Evolutionary conservation across 2,329 filamentous ascomycete genomes (phyloP), one percentile per base, ranked within the genome.

Genomic region (Stagonosporopsis rhizophila): DNA sequence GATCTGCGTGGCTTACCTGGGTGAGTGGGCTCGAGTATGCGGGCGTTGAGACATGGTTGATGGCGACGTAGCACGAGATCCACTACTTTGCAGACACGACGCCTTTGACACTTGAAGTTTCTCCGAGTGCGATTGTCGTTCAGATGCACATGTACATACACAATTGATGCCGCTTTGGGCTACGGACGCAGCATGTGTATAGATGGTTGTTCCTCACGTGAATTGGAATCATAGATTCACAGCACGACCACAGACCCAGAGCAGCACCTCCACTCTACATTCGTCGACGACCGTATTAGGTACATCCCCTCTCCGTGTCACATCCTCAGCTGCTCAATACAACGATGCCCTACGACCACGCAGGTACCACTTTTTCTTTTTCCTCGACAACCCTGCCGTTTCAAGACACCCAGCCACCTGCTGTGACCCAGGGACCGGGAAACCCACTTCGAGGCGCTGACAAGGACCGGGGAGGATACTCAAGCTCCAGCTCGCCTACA

Each of bases 371-470:
- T 28, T 40, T 55, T 55, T 40, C 17, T 30, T 30, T 53, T 37
- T 25, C 46, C 40, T 17, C 38, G 8, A 34, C 17, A 8, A 32
- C 44, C 50, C 44, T 47, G 28, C 8, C 9, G 49, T 53, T 53
- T 42, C 50, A 42, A 15, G 12, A 23, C 32, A 17, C 14, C 39
- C 49, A 44, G 49, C 49, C 40, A 39, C 48, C 48, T 44, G 48
- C 40, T 38, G 48, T 51, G 32, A 44, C 49, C 49, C 49, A 45
- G 34, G 41, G 49, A 52, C 49, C 49, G 19, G 49, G 49, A 52
- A 30, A 52, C 37, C 17, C 32, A 52, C 40, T 14, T 44, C 5
- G 8, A 37, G 27, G 37, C 38, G 30, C 19, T 8, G 30, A 35
- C 38, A 28, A 17, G 47, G 39, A 50, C 47, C 47, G 20, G 39